A percentile compares a stretch with the other conserved stretches of the same genome.
Conservation (phyloP, 805 yeast genomes). For the Lachancea sp. region DNA sequence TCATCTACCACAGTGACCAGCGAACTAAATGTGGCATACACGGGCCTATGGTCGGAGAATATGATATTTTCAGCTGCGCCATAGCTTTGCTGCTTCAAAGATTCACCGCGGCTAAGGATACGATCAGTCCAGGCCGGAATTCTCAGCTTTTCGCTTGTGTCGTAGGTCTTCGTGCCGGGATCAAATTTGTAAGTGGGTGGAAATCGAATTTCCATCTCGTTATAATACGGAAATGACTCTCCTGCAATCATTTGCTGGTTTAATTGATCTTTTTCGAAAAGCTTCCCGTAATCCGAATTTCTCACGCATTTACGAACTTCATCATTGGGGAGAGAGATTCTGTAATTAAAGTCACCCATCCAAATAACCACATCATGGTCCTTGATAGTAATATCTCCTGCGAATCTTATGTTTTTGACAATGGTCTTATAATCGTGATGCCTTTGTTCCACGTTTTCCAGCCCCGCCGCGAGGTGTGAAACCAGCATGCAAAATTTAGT, state of each 20-base stretch:
- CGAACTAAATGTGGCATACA: slow-evolving; percentile 63
- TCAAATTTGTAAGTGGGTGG: slow-evolving; percentile 94
- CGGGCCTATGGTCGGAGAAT: slow-evolving; percentile 90
- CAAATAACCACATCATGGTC: slow-evolving; percentile 84
- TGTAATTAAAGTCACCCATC: slow-evolving; percentile 92
- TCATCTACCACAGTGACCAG: slow-evolving; percentile 62
- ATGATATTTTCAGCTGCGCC: slow-evolving; percentile 48
- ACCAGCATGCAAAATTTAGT: slow-evolving; percentile 73
- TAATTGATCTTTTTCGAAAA: slow-evolving; percentile 74
- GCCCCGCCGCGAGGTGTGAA: slow-evolving; percentile 92
- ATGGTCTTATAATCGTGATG: slow-evolving; percentile 82
- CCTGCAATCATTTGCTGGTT: slow-evolving; percentile 67
- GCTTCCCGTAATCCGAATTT: slow-evolving; percentile 40
- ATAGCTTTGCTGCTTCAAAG: slow-evolving; percentile 55
- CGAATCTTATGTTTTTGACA: slow-evolving; percentile 58
- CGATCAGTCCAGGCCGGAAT: slow-evolving; percentile 98
- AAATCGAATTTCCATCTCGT: slow-evolving; percentile 73
- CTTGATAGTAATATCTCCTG: slow-evolving; percentile 48
- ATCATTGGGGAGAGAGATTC: slow-evolving; percentile 65
- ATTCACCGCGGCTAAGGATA: slow-evolving; percentile 58
- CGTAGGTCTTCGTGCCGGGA: slow-evolving; percentile 74
- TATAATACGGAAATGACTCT: slow-evolving; percentile 72
- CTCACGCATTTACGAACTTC: slow-evolving; percentile 54
- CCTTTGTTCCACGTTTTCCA: slow-evolving; percentile 71
- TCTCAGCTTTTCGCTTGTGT: slow-evolving; percentile 84